Base-by-base conservation (phyloP, 2,329 filamentous ascomycete genomes). In the Tolypocladium guangdongense region DNA sequence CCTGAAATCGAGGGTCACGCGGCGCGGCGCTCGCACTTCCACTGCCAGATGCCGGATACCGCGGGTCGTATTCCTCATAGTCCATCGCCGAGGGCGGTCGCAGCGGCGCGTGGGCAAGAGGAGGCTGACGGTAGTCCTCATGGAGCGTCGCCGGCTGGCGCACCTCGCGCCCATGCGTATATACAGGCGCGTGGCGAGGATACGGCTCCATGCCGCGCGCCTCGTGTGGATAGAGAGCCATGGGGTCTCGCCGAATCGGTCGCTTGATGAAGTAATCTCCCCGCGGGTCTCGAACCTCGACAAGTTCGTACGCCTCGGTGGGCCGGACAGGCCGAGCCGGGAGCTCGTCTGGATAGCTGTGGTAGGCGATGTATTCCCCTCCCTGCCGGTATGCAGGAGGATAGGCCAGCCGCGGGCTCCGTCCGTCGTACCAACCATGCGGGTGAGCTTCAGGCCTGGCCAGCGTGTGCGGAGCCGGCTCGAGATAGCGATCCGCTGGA, bases 221-320 rank as follows among this genome's bases (percentile, higher is more conserved):
- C 7, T 64, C 62, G 33, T 58, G 56, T n/a, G 62, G 57, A 49
- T 69, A 66, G 45, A 63, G 52, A 24, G 59, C 50, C 32, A 50
- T 51, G 14, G 55, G 58, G 30, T 67, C 66, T 33, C 64, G 62
- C 41, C 62, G 62, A 27, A 73, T 57, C 5, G 74, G 74, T 32
- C 73, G 69, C 39, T 71, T 68, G 52, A 77, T 68, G 55, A 73
- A 71, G 55, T 78, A 78, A 49, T 74, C 68, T 12, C 75, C 75
- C 22, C 70, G 63, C 2, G 70, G 65, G 58, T 75, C 72, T 14
- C 68, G 66, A 8, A 76, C 70, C 39, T 73, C 70, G 36, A 80
- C 68, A 12, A 77, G 64, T 59, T 80, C 76, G 55, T 72, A 74
- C 5, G 68, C 58, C 48, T 71, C 70, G 7, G 60, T 54, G 16